A percentile compares a stretch with the other conserved stretches of the same genome.
These are phyloP conservation scores for Aaosphaeria pasadenensis DNA, from an alignment of 2,329 filamentous ascomycete genomes.

Conservation along the genomic window DNA sequence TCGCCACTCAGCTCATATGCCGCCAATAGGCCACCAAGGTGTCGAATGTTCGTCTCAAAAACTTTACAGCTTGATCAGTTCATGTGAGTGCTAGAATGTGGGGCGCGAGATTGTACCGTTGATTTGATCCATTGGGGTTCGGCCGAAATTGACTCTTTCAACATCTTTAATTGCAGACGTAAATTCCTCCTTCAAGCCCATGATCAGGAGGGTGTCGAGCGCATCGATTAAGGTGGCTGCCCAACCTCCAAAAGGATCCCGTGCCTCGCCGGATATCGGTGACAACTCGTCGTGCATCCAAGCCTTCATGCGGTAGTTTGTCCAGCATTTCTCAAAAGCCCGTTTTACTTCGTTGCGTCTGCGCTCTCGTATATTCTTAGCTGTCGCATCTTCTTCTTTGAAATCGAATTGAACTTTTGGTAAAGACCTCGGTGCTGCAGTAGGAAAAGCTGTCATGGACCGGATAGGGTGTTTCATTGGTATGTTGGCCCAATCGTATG, in stretches of 20 bases:
- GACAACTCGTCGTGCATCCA: conserved; percentile 50
- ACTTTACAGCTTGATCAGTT: neutral
- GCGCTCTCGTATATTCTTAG: conserved; percentile 31
- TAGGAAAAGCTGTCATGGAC: conserved; percentile 36
- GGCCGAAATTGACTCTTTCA: conserved; percentile 43
- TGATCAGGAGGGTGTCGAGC: conserved; percentile 48
- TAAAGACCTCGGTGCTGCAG: conserved; percentile 33
- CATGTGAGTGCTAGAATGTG: conserved; percentile 43
- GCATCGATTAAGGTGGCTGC: conserved; percentile 46
- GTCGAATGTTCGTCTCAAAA: conserved; percentile 63
- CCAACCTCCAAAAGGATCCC: conserved; percentile 47
- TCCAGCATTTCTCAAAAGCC: conserved; percentile 45
- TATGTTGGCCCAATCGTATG: conserved; percentile 40
- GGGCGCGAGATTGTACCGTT: conserved; percentile 24
- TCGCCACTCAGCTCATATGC: conserved; percentile 87
- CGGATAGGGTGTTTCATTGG: conserved; percentile 40
- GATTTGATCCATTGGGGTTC: conserved; percentile 36
- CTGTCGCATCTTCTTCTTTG: conserved; percentile 29
- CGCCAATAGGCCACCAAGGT: conserved; percentile 79
- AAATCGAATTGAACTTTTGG: conserved; percentile 45
- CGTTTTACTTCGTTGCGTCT: conserved; percentile 38
- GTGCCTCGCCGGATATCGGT: conserved; percentile 41
- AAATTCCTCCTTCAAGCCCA: conserved; percentile 48
- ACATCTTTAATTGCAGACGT: conserved; percentile 43
- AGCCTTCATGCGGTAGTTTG: conserved; percentile 42